These are phyloP conservation scores for Suillus sp. DNA, from an alignment of 768 basidiomycete genomes.

Conservation along the genomic window DNA sequence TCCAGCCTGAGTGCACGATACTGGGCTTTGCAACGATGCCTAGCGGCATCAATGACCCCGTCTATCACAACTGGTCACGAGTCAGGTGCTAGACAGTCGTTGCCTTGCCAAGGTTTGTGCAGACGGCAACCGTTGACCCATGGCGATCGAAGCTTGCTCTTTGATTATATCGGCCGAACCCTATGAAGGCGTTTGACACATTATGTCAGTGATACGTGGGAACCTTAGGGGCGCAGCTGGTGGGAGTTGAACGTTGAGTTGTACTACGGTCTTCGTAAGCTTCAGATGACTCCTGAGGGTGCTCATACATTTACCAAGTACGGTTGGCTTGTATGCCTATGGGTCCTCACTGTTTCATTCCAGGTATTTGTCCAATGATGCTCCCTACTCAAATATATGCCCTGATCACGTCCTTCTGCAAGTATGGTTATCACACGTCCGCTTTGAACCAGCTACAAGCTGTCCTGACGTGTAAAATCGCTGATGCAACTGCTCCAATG, in stretches of 20 bases:
- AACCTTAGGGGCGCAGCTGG: neutral
- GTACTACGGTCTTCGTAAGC: neutral
- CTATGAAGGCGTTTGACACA: too few species aligned
- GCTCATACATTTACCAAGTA: conserved; percentile 52
- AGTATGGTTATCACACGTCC: conserved; percentile 94
- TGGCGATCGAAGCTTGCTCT: too few species aligned
- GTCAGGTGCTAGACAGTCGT: too few species aligned
- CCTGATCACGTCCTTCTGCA: conserved; percentile 1
- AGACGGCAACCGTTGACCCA: too few species aligned
- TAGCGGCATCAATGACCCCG: too few species aligned
- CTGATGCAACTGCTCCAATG: conserved; percentile 17
- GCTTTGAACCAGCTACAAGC: conserved; percentile 87
- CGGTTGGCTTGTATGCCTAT: conserved; percentile 66
- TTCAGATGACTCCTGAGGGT: conserved; percentile 12
- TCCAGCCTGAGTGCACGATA: too few species aligned
- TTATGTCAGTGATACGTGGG: neutral
- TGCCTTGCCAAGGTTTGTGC: too few species aligned
- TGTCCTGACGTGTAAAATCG: conserved; percentile 67
- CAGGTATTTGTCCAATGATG: conserved; percentile 35
- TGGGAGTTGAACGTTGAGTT: too few species aligned
- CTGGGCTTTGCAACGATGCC: too few species aligned
- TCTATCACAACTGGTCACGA: too few species aligned
- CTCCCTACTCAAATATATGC: neutral
- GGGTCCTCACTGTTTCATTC: conserved; percentile 68
- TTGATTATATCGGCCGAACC: too few species aligned